These are phyloP conservation scores for Pyrus communis DNA, from an alignment of 306 rosid species.

Conservation along the genomic window DNA sequence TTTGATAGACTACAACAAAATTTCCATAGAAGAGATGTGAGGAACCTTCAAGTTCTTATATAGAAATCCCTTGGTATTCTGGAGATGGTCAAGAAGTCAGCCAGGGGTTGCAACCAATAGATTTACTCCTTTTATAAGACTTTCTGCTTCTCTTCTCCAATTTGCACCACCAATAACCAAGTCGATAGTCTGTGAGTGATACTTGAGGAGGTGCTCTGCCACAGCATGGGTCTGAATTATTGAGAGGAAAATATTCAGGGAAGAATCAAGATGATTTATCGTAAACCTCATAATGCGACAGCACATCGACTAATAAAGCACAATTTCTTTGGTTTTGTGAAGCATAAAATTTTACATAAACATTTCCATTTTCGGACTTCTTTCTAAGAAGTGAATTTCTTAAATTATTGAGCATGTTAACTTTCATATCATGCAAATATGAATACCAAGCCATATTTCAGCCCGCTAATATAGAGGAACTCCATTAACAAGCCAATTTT, in stretches of 20 bases:
- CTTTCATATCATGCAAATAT: too few species aligned
- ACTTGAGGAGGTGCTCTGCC: slow-evolving; percentile 76
- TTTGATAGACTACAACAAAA: neutral
- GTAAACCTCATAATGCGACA: neutral
- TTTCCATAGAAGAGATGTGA: neutral
- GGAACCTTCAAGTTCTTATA: slow-evolving; percentile 65
- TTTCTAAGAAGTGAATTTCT: too few species aligned
- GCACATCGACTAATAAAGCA: too few species aligned
- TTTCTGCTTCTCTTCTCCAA: slow-evolving; percentile 81
- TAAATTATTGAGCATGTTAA: too few species aligned
- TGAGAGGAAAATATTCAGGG: slow-evolving; percentile 8
- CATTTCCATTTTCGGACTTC: too few species aligned
- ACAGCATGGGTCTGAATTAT: slow-evolving; percentile 74
- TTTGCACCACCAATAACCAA: slow-evolving; percentile 80
- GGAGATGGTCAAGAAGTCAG: slow-evolving; percentile 91
- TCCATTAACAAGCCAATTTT: too few species aligned
- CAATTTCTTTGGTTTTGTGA: too few species aligned
- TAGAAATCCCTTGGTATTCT: slow-evolving; percentile 72
- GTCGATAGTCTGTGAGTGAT: slow-evolving; percentile 85
- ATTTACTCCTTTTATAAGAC: slow-evolving; percentile 74
- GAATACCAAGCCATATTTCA: too few species aligned
- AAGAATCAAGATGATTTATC: neutral
- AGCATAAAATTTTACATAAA: too few species aligned
- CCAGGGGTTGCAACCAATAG: slow-evolving; percentile 91
- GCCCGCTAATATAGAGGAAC: too few species aligned